Evolutionary conservation across 2,329 filamentous ascomycete species (phyloP), one percentile per base, ranked within the genome.

Genomic region (Teratosphaeriaceae sp.): DNA sequence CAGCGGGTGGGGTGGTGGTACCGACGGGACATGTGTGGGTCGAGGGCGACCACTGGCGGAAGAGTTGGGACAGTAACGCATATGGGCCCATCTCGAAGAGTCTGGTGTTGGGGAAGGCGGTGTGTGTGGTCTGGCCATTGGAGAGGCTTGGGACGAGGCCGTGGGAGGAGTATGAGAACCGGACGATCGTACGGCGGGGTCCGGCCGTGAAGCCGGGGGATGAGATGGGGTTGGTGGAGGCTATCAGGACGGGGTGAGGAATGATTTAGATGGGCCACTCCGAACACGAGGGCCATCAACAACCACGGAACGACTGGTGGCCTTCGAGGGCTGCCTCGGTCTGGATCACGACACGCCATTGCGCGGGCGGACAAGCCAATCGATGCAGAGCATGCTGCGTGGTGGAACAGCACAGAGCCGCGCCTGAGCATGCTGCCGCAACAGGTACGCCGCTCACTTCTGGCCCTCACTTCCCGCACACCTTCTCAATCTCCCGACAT

Each of bases 11-110:
- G 45, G 61, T 85, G 35, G 74, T 75, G 49, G 78, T 98, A 18
- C 90, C 89, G 4, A 75, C 75, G 49, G 88, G 88, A 15, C 89
- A 97, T 68, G 75, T 97, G 21, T 98, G 92, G 92, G 80, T 98
- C 1, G 90, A 97, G 62, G 92, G 92, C 1, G 92, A 98, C 61
- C 88, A 84, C 56, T 76, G 78, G 54, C 74, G 76, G 39, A 77
- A 78, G 55, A 87, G 79, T 43, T 64, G 82, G 46, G 92, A 98
- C 67, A 95, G 88, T 65, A 94, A 95, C 65, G 80, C 80, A 11
- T 96, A 94, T 64, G 92, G 92, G 1, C 88, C 92, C 4, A 62
- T 74, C 33, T 58, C 62, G 48, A 79, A 78, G 50, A 78, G 77
- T 42, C 62, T 97, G 50, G 76, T 97, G 26, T 80, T 81, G 27